Percentiles rank a stretch among this genome's conserved stretches.
phyloP scores from a whole-genome alignment of 2,329 filamentous ascomycete species.

The Trichoderma koningiopsis region DNA sequence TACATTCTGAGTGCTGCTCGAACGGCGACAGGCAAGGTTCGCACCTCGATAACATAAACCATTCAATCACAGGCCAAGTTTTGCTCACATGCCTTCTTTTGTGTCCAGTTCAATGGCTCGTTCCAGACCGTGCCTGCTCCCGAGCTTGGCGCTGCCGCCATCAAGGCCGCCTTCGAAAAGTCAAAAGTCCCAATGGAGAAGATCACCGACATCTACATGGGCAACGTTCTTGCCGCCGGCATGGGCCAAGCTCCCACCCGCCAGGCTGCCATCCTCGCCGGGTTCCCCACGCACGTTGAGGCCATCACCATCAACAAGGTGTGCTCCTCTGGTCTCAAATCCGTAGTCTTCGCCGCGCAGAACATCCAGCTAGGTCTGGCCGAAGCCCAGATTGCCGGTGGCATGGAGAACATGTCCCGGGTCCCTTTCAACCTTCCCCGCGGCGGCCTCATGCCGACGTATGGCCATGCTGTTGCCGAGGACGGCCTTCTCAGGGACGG shows the following conservation, averaged over 20 bases:
- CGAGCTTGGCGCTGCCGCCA: slow-evolving; percentile 85
- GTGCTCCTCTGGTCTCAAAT: slow-evolving; percentile 92
- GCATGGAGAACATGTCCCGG: slow-evolving; percentile 97
- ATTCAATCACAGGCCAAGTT: neutral
- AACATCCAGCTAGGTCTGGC: slow-evolving; percentile 91
- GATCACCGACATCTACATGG: slow-evolving; percentile 95
- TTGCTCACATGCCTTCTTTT: neutral
- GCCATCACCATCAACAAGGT: slow-evolving; percentile 97
- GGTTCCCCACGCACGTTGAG: slow-evolving; percentile 78
- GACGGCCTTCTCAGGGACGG: slow-evolving; percentile 95
- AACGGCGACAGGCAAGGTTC: slow-evolving; percentile 86
- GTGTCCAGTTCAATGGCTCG: slow-evolving; percentile 82
- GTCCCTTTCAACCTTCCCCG: slow-evolving; percentile 89
- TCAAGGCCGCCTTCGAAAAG: slow-evolving; percentile 86
- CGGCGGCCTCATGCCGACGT: slow-evolving; percentile 77
- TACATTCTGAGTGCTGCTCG: slow-evolving; percentile 91
- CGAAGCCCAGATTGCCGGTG: slow-evolving; percentile 87
- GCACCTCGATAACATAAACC: neutral
- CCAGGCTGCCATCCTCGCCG: slow-evolving; percentile 87
- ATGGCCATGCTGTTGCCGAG: slow-evolving; percentile 84
- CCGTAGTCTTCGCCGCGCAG: slow-evolving; percentile 85
- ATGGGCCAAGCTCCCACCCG: slow-evolving; percentile 90
- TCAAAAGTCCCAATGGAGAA: slow-evolving; percentile 78
- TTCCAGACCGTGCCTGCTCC: slow-evolving; percentile 82
- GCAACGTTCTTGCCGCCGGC: slow-evolving; percentile 83